These are phyloP conservation scores for Lolium perenne DNA, from an alignment of 176 grass and related monocot species.

Conservation along the genomic window DNA sequence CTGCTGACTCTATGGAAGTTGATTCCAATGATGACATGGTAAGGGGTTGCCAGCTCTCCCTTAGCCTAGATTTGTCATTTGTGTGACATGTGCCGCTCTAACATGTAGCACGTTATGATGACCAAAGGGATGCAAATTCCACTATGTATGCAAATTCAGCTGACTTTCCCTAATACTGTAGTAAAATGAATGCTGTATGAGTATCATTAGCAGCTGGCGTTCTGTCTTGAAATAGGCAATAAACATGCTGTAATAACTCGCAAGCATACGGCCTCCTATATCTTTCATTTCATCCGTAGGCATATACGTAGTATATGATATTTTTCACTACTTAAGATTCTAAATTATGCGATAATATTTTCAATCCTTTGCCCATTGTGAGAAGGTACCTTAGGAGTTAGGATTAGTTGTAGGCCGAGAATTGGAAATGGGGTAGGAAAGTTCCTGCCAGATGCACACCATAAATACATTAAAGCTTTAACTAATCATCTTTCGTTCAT, in stretches of 20 bases:
- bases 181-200: background rate
- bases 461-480: constrained; percentile 11
- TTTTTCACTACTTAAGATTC: constrained; percentile 26
- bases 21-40: constrained; percentile 51
- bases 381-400: constrained; percentile 25
- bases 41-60: constrained; percentile 31
- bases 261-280: constrained; percentile 17
- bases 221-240: constrained; percentile 11
- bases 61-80: constrained; percentile 7
- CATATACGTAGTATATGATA: background rate
- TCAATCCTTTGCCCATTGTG: background rate
- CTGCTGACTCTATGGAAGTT: constrained; percentile 56
- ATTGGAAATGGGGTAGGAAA: constrained; percentile 23
- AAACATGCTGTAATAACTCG: constrained; percentile 24
- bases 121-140: constrained; percentile 10
- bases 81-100: constrained; percentile 27
- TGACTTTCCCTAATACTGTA: background rate
- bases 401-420: constrained; percentile 32
- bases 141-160: constrained; percentile 17
- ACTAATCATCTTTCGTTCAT: constrained; percentile 16
- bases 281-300: constrained; percentile 5
- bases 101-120: background rate
- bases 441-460: background rate
- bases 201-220: constrained; percentile 1
- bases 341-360: constrained; percentile 20